Conservation (phyloP, 2,329 filamentous ascomycete genomes). For the Seiridium cupressi region DNA sequence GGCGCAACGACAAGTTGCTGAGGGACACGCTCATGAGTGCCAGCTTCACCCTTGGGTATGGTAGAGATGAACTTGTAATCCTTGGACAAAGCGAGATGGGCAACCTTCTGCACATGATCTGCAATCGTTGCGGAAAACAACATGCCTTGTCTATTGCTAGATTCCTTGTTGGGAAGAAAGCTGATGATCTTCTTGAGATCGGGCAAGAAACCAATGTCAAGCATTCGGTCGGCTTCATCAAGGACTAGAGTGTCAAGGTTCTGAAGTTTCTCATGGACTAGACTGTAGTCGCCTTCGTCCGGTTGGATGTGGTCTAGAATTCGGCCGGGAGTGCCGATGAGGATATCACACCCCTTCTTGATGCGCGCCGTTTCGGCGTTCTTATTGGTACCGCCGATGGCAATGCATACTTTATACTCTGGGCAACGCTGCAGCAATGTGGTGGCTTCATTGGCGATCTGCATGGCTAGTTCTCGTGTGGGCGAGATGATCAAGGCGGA, state of each 20-base stretch:
- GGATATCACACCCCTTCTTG: conserved; percentile 70
- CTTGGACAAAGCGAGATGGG: conserved; percentile 64
- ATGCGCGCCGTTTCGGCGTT: conserved; percentile 69
- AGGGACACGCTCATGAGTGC: conserved; percentile 73
- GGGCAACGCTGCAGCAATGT: conserved; percentile 71
- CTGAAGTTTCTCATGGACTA: conserved; percentile 63
- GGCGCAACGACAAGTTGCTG: conserved; percentile 69
- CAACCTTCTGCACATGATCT: conserved; percentile 74
- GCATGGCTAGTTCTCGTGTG: conserved; percentile 68
- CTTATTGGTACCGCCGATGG: conserved; percentile 80
- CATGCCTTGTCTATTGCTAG: conserved; percentile 67
- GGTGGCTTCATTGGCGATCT: conserved; percentile 69
- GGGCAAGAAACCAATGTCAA: conserved; percentile 83
- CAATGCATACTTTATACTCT: conserved; percentile 71
- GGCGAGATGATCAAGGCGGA: conserved; percentile 67
- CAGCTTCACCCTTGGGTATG: conserved; percentile 70
- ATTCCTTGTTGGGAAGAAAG: conserved; percentile 61
- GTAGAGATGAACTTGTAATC: conserved; percentile 82
- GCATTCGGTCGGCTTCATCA: conserved; percentile 78
- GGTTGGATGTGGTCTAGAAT: conserved; percentile 77
- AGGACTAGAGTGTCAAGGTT: conserved; percentile 76
- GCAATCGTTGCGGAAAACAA: conserved; percentile 85
- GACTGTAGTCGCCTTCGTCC: conserved; percentile 54
- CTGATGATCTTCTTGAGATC: conserved; percentile 75
- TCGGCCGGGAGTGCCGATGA: conserved; percentile 79